These are phyloP conservation scores for Dalbergia cochinchinensis DNA, from an alignment of 306 rosid species.

Conservation along the genomic window DNA sequence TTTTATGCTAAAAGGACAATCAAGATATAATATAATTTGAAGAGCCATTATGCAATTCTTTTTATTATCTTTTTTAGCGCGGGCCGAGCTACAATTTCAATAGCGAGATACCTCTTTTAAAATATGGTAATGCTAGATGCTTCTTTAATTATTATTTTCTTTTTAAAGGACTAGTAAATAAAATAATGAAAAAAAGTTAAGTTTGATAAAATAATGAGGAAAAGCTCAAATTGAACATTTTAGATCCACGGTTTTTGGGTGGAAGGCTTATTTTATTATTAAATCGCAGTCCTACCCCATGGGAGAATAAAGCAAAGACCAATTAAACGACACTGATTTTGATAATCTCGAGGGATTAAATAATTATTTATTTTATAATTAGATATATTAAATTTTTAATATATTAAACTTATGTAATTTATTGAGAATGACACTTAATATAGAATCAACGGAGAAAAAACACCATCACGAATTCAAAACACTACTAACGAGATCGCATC, in stretches of 20 bases:
- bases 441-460: too few species aligned
- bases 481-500: constrained; percentile 43
- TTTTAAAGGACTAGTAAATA: neutral
- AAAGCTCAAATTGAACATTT: constrained; percentile 47
- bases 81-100: constrained; percentile 4
- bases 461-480: too few species aligned
- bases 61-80: neutral
- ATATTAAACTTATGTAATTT: too few species aligned
- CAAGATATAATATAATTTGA: neutral
- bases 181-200: constrained; percentile 33
- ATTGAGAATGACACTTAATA: too few species aligned
- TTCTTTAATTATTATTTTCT: neutral
- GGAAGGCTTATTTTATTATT: neutral
- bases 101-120: constrained; percentile 34
- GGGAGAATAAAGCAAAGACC: neutral
- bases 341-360: constrained; percentile 44
- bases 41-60: neutral
- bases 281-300: neutral
- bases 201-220: constrained; percentile 6
- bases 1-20: too few species aligned
- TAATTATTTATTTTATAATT: neutral
- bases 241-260: neutral
- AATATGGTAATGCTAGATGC: constrained; percentile 16
- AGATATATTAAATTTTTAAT: too few species aligned
- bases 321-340: constrained; percentile 15